Conservation (phyloP, 805 yeast genomes). For the Yarrowia sp. region DNA sequence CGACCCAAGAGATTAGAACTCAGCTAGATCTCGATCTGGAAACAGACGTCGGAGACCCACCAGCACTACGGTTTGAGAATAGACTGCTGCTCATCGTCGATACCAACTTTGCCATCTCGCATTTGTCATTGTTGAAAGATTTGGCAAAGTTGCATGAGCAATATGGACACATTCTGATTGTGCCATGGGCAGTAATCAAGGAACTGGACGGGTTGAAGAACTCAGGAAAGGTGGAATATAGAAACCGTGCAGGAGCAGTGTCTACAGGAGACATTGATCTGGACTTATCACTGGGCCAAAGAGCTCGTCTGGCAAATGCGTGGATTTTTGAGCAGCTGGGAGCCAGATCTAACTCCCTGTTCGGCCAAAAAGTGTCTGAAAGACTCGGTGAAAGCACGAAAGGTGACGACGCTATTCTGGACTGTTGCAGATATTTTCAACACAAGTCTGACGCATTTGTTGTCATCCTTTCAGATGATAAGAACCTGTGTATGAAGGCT, state of each 20-base stretch:
- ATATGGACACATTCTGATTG: constrained; percentile 60
- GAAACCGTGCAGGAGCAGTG: constrained; percentile 30
- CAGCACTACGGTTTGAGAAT: constrained; percentile 33
- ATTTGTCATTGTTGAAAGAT: constrained; percentile 64
- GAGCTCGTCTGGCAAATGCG: constrained; percentile 75
- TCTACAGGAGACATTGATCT: constrained; percentile 40
- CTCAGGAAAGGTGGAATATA: constrained; percentile 43
- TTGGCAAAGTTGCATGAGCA: constrained; percentile 53
- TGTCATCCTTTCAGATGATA: constrained; percentile 81
- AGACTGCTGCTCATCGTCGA: constrained; percentile 68
- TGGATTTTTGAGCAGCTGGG: constrained; percentile 77
- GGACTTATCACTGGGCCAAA: constrained; percentile 55
- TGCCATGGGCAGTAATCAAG: constrained; percentile 72
- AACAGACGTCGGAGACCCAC: neutral
- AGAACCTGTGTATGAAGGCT: constrained; percentile 81
- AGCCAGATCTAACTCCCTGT: constrained; percentile 56
- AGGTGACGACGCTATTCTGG: constrained; percentile 85
- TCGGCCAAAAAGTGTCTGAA: constrained; percentile 71
- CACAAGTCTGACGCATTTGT: constrained; percentile 49
- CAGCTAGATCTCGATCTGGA: constrained; percentile 8
- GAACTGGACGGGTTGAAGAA: constrained; percentile 87
- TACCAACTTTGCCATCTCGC: constrained; percentile 81
- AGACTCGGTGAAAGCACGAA: constrained; percentile 54
- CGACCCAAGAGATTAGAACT: constrained; percentile 5
- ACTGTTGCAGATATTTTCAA: constrained; percentile 76